phyloP scores from a whole-genome alignment of 192 early-diverging fungal species.

The Backusella sp. region DNA sequence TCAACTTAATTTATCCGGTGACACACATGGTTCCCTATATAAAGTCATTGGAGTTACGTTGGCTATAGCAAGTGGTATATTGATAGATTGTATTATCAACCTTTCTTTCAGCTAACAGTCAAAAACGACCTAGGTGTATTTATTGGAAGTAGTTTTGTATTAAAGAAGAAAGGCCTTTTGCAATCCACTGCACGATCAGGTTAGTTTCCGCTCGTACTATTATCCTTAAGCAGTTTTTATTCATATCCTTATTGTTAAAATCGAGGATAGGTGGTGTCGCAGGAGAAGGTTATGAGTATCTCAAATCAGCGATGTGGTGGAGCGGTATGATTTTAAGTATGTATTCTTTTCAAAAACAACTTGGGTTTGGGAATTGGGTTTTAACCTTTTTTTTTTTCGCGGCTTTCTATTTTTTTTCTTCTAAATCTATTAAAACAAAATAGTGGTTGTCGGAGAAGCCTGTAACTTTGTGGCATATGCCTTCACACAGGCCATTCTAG shows the following conservation, averaged over 20 bases:
- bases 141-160: constrained; percentile 90
- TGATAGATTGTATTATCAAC: background rate
- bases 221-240: background rate
- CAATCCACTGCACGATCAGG: constrained; percentile 63
- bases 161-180: constrained; percentile 93
- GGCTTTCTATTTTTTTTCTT: background rate
- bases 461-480: constrained; percentile 97
- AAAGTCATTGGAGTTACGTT: constrained; percentile 78
- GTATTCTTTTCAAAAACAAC: constrained; percentile 2
- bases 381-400: constrained; percentile 6
- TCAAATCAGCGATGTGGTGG: constrained; percentile 56
- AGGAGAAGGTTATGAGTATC: constrained; percentile 54
- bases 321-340: constrained; percentile 57
- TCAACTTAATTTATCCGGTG: background rate
- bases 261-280: constrained; percentile 37
- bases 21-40: constrained; percentile 28
- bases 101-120: background rate
- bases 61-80: constrained; percentile 60
- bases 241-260: background rate
- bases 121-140: constrained; percentile 58
- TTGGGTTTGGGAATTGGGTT: background rate
- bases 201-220: background rate
- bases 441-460: constrained; percentile 91
- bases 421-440: constrained; percentile 12
- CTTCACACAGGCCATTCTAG: constrained; percentile 95